These are phyloP conservation scores for Linnemannia exigua DNA, from an alignment of 192 early-diverging fungal species.

Conservation along the genomic window DNA sequence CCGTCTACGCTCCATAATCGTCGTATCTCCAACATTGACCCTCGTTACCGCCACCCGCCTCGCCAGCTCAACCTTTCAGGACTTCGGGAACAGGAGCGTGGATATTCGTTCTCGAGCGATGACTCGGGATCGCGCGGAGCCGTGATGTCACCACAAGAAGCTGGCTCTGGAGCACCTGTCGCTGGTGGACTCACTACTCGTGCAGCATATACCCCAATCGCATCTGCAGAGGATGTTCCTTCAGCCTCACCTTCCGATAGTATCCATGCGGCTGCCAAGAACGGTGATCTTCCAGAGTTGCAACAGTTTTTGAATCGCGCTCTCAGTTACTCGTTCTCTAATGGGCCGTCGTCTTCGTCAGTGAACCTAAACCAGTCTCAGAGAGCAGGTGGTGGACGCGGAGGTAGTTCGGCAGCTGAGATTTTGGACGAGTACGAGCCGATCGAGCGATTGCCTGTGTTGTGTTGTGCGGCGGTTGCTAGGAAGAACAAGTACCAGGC, in stretches of 20 bases:
- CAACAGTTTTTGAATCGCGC: conserved; percentile 34
- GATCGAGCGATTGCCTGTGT: conserved; percentile 37
- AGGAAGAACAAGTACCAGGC: conserved; percentile 54
- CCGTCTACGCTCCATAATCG: conserved; percentile 48
- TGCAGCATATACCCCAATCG: conserved; percentile 34
- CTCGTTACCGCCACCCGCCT: conserved; percentile 10
- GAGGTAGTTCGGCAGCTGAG: neutral
- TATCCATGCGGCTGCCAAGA: conserved; percentile 40
- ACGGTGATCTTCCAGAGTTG: conserved; percentile 37
- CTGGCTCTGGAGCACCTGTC: neutral
- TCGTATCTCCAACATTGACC: conserved; percentile 45
- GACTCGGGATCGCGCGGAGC: conserved; percentile 2
- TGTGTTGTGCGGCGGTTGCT: conserved; percentile 52
- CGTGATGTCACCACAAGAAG: conserved; percentile 31
- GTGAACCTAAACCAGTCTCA: neutral
- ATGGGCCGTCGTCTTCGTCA: conserved; percentile 9
- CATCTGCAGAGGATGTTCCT: conserved; percentile 41
- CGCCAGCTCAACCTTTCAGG: conserved; percentile 15
- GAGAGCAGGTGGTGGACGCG: neutral
- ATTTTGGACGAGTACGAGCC: conserved; percentile 40
- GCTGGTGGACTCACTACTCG: conserved; percentile 16
- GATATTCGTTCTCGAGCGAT: conserved; percentile 29
- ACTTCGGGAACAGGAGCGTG: conserved; percentile 14
- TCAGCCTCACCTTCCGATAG: conserved; percentile 16
- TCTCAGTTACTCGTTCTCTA: conserved; percentile 11